phyloP scores from a whole-genome alignment of 176 grass and related monocot species.

The Carex parvula region DNA sequence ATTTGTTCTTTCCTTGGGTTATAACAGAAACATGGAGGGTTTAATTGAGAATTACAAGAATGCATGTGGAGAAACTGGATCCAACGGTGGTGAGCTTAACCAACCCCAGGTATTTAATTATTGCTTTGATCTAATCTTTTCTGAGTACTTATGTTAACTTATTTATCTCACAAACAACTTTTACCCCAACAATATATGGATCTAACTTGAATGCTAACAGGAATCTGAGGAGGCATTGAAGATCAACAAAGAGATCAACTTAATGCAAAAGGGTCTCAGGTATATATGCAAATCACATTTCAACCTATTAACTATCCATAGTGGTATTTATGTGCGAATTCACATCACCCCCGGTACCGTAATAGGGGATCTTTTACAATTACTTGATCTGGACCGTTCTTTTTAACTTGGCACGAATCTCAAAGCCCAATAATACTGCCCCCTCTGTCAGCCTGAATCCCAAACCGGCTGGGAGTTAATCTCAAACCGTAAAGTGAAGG shows the following conservation, averaged over 20 bases:
- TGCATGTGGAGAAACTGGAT: slow-evolving; percentile 16
- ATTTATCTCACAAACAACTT: not conserved
- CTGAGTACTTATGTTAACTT: not conserved
- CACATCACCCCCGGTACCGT: no score
- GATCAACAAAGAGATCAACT: slow-evolving; percentile 32
- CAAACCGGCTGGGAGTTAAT: no score
- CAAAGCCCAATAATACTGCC: no score
- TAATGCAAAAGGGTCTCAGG: slow-evolving; percentile 40
- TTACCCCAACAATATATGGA: not conserved
- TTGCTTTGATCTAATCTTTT: not conserved
- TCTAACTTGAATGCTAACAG: slow-evolving; percentile 14
- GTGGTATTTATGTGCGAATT: not conserved
- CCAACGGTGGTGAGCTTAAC: not conserved
- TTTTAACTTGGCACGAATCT: no score
- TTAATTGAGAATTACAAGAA: slow-evolving; percentile 36
- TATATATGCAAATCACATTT: not conserved
- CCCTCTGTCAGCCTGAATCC: no score
- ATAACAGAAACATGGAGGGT: slow-evolving; percentile 28
- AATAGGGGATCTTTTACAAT: no score
- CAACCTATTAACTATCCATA: not conserved
- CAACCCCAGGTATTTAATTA: slow-evolving; percentile 14
- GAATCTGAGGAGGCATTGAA: slow-evolving; percentile 25
- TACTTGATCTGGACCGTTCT: no score
- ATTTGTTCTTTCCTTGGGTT: not conserved
- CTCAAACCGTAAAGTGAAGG: no score